Base-by-base conservation (phyloP, 2,329 filamentous ascomycete genomes). In the Aspergillus piperis region DNA sequence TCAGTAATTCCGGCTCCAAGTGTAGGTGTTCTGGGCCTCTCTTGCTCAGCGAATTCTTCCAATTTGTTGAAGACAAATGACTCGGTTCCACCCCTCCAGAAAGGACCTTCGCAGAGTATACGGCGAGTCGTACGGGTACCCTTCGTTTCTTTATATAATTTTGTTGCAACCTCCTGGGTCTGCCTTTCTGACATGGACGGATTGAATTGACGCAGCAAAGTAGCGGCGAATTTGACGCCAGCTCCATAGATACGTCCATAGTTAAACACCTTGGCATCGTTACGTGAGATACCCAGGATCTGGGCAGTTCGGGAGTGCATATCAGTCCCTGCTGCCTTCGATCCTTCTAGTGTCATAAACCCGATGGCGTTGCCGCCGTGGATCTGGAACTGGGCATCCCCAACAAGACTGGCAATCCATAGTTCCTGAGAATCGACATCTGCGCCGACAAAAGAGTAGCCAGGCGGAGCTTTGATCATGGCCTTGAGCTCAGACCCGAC, bases 231-330 rank as follows among this genome's bases (percentile, higher is more conserved):
- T 68, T 92, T 96, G 54, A 98, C 80, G 0, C 95, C 96, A 4
- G 95, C 96, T n/a, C 95, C 96, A 71, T 99, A 99, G 52, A 99
- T 99, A 42, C 96, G 91, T 7, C 96, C 96, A 69, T 99, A 99
- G 75, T 99, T 99, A 82, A 99, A 99, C 0, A 99, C 87, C 73
- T 99, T 99, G 60, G 95, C 95, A 70, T 97, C 88, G 70, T 97
- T 97, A 62, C 95, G 86, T 2, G 92, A 96, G 62, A 99, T 99
- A 6, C 93, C 94, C 2, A 99, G 78, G 59, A 99, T 99, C 5
- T 85, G 84, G 1, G 95, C 96, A 27, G 95, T 99, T 32, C 94
- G 90, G 6, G 93, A 97, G 77, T 99, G 94, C 58, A 98, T 79
- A 75, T 99, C 94, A 0, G 94, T 99, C 3, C 94, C 94, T 2